Evolutionary conservation across 139 green algal species (phyloP).

Genomic region (Medakamo hakoo): DNA sequence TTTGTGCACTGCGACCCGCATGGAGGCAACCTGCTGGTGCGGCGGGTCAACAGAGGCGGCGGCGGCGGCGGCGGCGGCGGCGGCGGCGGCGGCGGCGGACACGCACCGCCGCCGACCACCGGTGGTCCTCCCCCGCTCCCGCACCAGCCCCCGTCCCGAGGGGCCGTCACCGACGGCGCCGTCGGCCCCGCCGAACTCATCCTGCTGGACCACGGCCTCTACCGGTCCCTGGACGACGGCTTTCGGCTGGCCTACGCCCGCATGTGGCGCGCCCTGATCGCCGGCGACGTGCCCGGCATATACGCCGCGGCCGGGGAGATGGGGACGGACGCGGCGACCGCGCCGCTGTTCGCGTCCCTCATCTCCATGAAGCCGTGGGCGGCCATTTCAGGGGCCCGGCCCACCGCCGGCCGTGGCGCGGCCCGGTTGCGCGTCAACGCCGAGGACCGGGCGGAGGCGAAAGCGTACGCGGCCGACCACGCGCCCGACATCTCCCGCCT

Average conservation of each 20-base stretch:
- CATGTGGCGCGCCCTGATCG: constrained; percentile 64
- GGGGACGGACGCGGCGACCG: constrained; percentile 62
- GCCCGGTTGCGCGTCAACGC: not conserved
- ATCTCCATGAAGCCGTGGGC: constrained; percentile 75
- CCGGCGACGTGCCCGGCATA: constrained; percentile 50
- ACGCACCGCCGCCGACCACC: not conserved
- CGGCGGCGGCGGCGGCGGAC: constrained; percentile 22
- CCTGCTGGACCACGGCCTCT: constrained; percentile 73
- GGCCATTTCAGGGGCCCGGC: constrained; percentile 24
- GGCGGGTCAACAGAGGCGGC: constrained; percentile 5
- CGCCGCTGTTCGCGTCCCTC: constrained; percentile 71
- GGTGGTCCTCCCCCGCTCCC: too few species aligned
- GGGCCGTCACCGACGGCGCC: not conserved
- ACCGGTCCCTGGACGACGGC: constrained; percentile 31
- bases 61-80: constrained; percentile 24
- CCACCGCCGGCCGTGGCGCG: not conserved
- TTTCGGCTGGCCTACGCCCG: constrained; percentile 54
- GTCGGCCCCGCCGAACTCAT: constrained; percentile 43
- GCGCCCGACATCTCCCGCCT: constrained; percentile 51
- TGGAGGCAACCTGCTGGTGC: constrained; percentile 54
- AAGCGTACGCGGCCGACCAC: constrained; percentile 49
- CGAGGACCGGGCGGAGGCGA: constrained; percentile 26
- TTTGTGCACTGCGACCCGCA: constrained; percentile 52
- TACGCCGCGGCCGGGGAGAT: constrained; percentile 39
- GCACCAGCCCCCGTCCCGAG: not conserved